phyloP scores from a whole-genome alignment of 1,139 yeast species.

The Meyerozyma carpophila region DNA sequence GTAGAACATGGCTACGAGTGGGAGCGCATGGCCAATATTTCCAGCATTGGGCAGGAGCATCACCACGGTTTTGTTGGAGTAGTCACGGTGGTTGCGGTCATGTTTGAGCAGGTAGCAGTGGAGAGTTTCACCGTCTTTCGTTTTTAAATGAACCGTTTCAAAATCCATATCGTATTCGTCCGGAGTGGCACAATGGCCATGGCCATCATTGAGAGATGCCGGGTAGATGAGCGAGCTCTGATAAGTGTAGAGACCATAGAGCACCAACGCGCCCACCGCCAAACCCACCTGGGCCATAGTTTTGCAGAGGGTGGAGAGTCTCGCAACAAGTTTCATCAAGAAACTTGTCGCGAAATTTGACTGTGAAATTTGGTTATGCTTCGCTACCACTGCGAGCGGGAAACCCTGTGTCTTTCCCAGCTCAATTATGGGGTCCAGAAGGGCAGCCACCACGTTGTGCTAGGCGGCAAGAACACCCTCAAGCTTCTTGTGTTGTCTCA shows the following conservation, averaged over 20 bases:
- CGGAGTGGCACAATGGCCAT: conserved; percentile 75
- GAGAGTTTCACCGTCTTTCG: conserved; percentile 57
- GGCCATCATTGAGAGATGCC: conserved; percentile 71
- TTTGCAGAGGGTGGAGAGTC: conserved; percentile 1
- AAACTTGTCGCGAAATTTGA: neutral
- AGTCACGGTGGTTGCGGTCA: conserved; percentile 32
- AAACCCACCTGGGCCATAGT: conserved; percentile 22
- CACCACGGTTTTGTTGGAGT: conserved; percentile 64
- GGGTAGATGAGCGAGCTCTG: conserved; percentile 80
- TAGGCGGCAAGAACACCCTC: conserved; percentile 57
- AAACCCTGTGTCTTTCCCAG: conserved; percentile 32
- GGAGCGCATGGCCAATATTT: conserved; percentile 88
- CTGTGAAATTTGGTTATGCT: conserved; percentile 4
- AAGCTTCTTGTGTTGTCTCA: conserved; percentile 42
- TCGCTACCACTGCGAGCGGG: conserved; percentile 23
- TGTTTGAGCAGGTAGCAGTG: conserved; percentile 46
- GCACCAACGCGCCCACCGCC: conserved; percentile 32
- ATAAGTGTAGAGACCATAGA: conserved; percentile 56
- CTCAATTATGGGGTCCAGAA: conserved; percentile 23
- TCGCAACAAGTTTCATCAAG: neutral
- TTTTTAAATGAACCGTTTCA: conserved; percentile 54
- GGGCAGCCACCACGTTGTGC: conserved; percentile 37
- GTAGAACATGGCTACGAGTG: conserved; percentile 71
- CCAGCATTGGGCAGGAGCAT: conserved; percentile 94
- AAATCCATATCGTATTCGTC: conserved; percentile 59